Evolutionary conservation across 2,329 filamentous ascomycete species (phyloP).

Genomic region (Periconia sp.): DNA sequence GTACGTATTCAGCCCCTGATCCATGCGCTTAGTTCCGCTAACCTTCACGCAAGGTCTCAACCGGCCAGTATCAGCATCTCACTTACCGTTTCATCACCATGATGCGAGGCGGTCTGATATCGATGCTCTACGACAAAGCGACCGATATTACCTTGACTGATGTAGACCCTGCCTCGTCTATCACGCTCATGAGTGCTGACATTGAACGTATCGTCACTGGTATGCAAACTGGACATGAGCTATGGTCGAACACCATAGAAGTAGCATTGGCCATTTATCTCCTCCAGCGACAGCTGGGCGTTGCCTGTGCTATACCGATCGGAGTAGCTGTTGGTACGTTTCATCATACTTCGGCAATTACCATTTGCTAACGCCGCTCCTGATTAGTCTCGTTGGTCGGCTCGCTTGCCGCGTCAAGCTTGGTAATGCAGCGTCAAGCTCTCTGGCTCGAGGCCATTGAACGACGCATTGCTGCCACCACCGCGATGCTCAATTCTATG

Average conservation of each 20-base stretch:
- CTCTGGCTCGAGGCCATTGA: conserved; percentile 54
- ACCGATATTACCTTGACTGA: conserved; percentile 33
- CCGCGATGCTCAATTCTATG: conserved; percentile 52
- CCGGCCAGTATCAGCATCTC: conserved; percentile 42
- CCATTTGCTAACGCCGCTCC: not conserved
- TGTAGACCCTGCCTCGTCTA: conserved; percentile 35
- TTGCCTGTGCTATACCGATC: conserved; percentile 56
- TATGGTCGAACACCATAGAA: conserved; percentile 49
- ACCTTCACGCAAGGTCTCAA: conserved; percentile 31
- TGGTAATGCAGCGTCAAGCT: conserved; percentile 41
- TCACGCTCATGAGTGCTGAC: conserved; percentile 46
- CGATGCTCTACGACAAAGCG: conserved; percentile 44
- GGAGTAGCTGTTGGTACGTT: conserved; percentile 48
- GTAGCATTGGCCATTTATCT: conserved; percentile 56
- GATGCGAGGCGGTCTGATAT: conserved; percentile 44
- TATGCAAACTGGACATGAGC: conserved; percentile 42
- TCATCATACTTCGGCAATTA: not conserved
- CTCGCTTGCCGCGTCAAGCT: conserved; percentile 35
- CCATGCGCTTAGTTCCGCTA: conserved; percentile 12
- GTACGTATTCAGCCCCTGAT: conserved; percentile 21
- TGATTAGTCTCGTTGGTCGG: conserved; percentile 29
- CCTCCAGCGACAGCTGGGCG: conserved; percentile 55
- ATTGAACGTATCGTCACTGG: conserved; percentile 43
- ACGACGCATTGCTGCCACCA: conserved; percentile 50
- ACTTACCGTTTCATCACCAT: conserved; percentile 43